Conservation (phyloP, 2,329 filamentous ascomycete genomes). For the Cercospora brassicicola region DNA sequence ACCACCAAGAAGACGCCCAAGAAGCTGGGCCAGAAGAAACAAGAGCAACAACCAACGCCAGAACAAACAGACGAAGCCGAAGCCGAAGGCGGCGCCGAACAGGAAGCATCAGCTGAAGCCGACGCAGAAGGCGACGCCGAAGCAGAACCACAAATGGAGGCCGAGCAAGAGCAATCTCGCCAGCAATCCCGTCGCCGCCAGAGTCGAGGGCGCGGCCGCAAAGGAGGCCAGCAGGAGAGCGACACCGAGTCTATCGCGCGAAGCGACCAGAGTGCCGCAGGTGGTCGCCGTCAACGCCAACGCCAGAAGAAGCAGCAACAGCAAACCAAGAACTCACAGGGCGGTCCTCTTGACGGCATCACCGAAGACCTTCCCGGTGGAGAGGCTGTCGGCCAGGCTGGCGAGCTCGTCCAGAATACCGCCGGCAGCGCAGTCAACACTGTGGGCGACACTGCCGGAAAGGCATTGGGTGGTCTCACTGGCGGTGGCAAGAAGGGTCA, state of each 20-base stretch:
- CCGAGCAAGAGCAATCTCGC: constrained; percentile 44
- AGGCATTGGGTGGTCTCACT: constrained; percentile 51
- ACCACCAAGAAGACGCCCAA: constrained; percentile 49
- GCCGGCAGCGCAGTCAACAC: constrained; percentile 49
- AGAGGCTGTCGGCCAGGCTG: constrained; percentile 54
- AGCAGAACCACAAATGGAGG: constrained; percentile 46
- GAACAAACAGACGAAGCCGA: constrained; percentile 47
- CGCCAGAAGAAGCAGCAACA: constrained; percentile 51
- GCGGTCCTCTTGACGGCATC: constrained; percentile 56
- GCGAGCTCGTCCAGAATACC: constrained; percentile 59
- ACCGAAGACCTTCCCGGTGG: constrained; percentile 56
- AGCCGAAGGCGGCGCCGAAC: constrained; percentile 42
- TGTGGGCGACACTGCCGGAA: constrained; percentile 48
- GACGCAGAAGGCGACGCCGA: constrained; percentile 43
- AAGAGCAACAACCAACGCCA: constrained; percentile 51
- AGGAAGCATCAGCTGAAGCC: constrained; percentile 37
- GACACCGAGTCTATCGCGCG: constrained; percentile 58
- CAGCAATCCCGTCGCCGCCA: constrained; percentile 51
- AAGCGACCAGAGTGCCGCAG: constrained; percentile 54
- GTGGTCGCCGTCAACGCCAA: constrained; percentile 59
- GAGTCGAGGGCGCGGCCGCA: constrained; percentile 52
- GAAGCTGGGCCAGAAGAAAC: constrained; percentile 51
- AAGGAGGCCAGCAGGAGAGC: constrained; percentile 43
- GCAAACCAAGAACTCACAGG: constrained; percentile 43
- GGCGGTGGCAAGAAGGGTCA: constrained; percentile 39